phyloP scores from a whole-genome alignment of 805 yeast species.

The Debaryomyces prosopidis region DNA sequence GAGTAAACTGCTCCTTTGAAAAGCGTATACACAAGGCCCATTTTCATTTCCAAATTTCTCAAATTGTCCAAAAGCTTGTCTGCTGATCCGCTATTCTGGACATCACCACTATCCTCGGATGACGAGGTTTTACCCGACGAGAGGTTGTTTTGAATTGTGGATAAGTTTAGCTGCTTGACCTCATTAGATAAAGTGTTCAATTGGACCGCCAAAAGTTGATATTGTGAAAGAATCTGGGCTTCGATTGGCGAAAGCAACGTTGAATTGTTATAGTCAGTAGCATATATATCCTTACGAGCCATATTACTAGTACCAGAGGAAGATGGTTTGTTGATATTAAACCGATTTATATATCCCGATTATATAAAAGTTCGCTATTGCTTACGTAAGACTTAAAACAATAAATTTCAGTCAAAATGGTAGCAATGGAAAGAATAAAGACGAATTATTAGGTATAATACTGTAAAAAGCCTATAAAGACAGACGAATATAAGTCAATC shows the following conservation, averaged over 20 bases:
- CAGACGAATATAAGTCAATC: neutral
- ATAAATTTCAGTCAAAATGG: neutral
- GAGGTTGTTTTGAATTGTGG: constrained; percentile 2
- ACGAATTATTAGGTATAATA: neutral
- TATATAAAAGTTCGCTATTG: no score
- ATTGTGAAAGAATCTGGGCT: constrained; percentile 36
- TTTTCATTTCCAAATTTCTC: constrained; percentile 61
- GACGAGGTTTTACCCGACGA: neutral
- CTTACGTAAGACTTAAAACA: neutral
- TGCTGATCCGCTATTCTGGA: constrained; percentile 18
- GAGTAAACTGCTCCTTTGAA: constrained; percentile 73
- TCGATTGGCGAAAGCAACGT: constrained; percentile 26
- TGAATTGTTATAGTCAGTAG: constrained; percentile 18
- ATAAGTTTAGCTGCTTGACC: constrained; percentile 27
- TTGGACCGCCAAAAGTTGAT: constrained; percentile 36
- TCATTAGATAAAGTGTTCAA: constrained; percentile 32
- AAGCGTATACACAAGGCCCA: constrained; percentile 63
- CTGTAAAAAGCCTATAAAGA: no score
- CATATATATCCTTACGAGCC: constrained; percentile 16
- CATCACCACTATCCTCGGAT: constrained; percentile 6
- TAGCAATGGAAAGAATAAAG: neutral
- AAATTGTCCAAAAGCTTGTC: constrained; percentile 45
- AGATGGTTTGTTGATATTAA: no score
- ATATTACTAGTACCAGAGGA: constrained; percentile 1
- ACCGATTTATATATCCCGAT: no score